A percentile compares a stretch with the other conserved stretches of the same genome.
Evolutionary conservation across 352 stramenopile genomes (phyloP).

Genomic region (Phytopythium delawarense): DNA sequence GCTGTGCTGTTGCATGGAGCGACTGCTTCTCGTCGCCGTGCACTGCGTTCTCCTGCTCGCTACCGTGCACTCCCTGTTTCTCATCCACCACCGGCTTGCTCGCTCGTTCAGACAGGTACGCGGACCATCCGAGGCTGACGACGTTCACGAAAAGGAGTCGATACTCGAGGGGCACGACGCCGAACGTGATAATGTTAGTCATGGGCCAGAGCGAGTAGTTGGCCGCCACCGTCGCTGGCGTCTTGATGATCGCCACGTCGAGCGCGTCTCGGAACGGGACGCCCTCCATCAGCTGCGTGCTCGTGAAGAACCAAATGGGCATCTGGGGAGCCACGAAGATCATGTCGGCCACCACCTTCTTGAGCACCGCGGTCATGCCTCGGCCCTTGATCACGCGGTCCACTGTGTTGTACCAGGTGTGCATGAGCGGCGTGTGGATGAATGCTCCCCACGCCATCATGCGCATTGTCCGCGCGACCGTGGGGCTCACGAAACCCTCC

Average conservation of each 20-base stretch:
- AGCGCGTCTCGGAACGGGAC: conserved; percentile 15
- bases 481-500: background rate
- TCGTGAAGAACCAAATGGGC: conserved; percentile 29
- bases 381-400: conserved; percentile 32
- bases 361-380: conserved; percentile 14
- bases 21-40: background rate
- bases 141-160: conserved; percentile 27
- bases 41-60: background rate
- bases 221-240: conserved; percentile 17
- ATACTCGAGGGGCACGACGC: conserved; percentile 26
- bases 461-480: conserved; percentile 23
- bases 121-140: conserved; percentile 28
- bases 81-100: conserved; percentile 10
- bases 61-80: background rate
- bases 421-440: conserved; percentile 81
- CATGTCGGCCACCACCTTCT: conserved; percentile 33
- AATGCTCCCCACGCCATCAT: conserved; percentile 86
- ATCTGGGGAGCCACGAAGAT: conserved; percentile 25
- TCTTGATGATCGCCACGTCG: conserved; percentile 22
- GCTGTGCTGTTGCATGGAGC: background rate
- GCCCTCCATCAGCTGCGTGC: conserved; percentile 24
- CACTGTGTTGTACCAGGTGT: conserved; percentile 88
- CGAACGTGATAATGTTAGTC: conserved; percentile 31
- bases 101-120: conserved; percentile 29
- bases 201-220: conserved; percentile 33